phyloP scores from a whole-genome alignment of 2,329 filamentous ascomycete genomes.

The Exserohilum turcica region DNA sequence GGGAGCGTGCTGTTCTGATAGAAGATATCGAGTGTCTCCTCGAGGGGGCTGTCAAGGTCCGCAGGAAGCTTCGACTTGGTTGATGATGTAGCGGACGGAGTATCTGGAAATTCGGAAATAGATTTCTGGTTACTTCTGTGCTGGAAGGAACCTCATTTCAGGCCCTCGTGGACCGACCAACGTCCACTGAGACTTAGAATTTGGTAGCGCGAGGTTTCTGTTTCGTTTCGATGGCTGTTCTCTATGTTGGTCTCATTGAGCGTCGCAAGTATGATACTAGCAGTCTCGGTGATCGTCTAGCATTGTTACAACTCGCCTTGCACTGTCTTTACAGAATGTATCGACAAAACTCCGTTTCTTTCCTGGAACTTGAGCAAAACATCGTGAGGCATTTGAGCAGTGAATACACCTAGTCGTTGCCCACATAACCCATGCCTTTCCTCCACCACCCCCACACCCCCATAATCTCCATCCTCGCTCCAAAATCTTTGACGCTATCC shows the following conservation, averaged over 20 bases:
- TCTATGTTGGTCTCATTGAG: neutral
- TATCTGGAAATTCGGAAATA: neutral
- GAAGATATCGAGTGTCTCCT: fast-evolving
- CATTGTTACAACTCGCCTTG: neutral
- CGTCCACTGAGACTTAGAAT: too few relatives aligned
- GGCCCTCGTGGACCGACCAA: too few relatives aligned
- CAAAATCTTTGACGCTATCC: slow-evolving; percentile 68
- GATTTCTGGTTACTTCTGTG: too few relatives aligned
- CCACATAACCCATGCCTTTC: slow-evolving; percentile 65
- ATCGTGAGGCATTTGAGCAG: neutral
- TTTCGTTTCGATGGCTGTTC: neutral
- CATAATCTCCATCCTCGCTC: slow-evolving; percentile 62
- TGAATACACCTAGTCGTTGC: slow-evolving; percentile 18
- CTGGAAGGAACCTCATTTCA: too few relatives aligned
- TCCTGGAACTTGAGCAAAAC: neutral
- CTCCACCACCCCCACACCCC: slow-evolving; percentile 70
- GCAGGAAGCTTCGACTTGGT: slow-evolving; percentile 1
- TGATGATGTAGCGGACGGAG: neutral
- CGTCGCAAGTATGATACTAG: neutral
- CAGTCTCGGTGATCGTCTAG: neutral
- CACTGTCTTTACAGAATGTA: neutral
- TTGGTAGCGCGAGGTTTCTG: neutral
- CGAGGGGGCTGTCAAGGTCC: neutral
- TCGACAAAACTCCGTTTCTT: neutral
- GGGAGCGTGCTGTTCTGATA: neutral